These are phyloP conservation scores for Aspergillus cristatus DNA, from an alignment of 495 filamentous ascomycete genomes.

Conservation along the genomic window DNA sequence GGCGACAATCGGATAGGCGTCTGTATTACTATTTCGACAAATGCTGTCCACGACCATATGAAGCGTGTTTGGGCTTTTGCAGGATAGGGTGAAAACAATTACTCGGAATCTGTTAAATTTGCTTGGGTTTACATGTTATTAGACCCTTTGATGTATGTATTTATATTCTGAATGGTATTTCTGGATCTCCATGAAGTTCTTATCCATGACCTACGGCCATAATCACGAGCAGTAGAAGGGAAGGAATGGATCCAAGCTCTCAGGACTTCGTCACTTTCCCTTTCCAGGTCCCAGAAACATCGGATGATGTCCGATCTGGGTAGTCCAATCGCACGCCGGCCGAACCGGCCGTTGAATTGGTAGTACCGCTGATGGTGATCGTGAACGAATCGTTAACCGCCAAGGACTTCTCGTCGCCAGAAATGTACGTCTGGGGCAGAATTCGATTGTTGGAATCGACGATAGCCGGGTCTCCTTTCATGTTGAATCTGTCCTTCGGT, in stretches of 20 bases:
- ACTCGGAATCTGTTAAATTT: not conserved
- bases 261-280: no score
- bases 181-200: no score
- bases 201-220: no score
- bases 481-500: no score
- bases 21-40: constrained; percentile 25
- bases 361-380: no score
- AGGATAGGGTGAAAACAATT: not conserved
- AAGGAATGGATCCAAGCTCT: no score
- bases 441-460: no score
- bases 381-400: no score
- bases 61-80: not conserved
- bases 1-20: constrained; percentile 10
- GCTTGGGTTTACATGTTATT: not conserved
- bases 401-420: no score
- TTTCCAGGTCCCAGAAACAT: not conserved
- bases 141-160: not conserved
- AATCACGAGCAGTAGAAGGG: no score
- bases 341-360: constrained; percentile 22
- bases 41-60: constrained; percentile 10
- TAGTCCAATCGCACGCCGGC: not conserved
- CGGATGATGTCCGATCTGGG: not conserved
- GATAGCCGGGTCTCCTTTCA: no score
- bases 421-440: no score
- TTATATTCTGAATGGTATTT: constrained; percentile 3